Base-by-base conservation (phyloP, 495 filamentous ascomycete species). In the Xylaria palmicola region DNA sequence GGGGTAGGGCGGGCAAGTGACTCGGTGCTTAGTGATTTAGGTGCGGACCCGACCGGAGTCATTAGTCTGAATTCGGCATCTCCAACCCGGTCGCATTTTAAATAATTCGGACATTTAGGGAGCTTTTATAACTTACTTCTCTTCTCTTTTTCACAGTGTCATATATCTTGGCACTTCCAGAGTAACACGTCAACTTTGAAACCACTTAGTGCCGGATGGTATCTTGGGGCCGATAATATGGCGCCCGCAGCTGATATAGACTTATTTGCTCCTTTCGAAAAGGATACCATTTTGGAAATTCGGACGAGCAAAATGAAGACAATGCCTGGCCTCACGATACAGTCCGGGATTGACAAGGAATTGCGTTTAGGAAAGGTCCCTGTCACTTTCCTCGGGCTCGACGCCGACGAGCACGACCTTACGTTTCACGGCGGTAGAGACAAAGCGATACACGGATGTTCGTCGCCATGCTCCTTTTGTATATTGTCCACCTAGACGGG, bases 381-480 rank as follows among this genome's bases (percentile, higher is more conserved):
- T n/a, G 74, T 84, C 55, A 70, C 72, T 15, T 71, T 64, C 26
- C 48, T 75, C 7, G 84, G 84, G 2, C 70, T 84, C 19, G 75
- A 79, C 24, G 74, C 72, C 53, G 84, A 86, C 59, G 83, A 85
- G 65, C 83, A 85, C 45, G 83, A 83, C 61, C 74, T 74, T 6
- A 79, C 77, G 0, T 81, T 80, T 43, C 84, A 86, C 59, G 81
- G 82, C 36, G 81, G 81, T 0, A 58, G 62, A 0, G 83, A 86
- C 54, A 85, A 84, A 65, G 83, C 84, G 2, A 72, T 86, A 29
- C 81, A 84, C 55, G 82, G 81, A 37, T 86, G 79, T 78, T 65
- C 67, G 73, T 63, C 41, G 30, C n/a, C 29, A 10, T 26, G 8
- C 29, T 48, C 32, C 32, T 50, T 34, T 24, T 37, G 12, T 44